Conservation (phyloP, 352 stramenopile genomes). For the Phytophthora sp. region DNA sequence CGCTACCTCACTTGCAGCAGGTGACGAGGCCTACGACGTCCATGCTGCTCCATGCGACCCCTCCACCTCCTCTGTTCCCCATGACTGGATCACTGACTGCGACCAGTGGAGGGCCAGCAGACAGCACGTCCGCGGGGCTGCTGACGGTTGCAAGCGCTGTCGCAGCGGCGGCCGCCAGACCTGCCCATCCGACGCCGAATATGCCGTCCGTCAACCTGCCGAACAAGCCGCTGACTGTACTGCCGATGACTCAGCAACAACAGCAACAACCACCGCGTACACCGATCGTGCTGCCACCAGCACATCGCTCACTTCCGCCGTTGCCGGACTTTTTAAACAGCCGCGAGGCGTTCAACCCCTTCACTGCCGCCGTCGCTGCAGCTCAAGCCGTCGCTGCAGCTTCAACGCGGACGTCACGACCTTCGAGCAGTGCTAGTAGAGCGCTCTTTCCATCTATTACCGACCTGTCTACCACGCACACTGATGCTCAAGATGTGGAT, state of each 20-base stretch:
- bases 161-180: conserved; percentile 26
- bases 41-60: conserved; percentile 45
- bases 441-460: conserved; percentile 58
- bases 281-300: conserved; percentile 60
- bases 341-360: conserved; percentile 63
- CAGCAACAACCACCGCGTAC: conserved; percentile 40
- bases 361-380: conserved; percentile 25
- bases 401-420: conserved; percentile 15
- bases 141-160: conserved; percentile 33
- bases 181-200: conserved; percentile 31
- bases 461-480: conserved; percentile 41
- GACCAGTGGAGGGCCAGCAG: conserved; percentile 7
- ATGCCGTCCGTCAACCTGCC: conserved; percentile 42
- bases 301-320: conserved; percentile 56
- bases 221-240: conserved; percentile 27
- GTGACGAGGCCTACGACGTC: conserved; percentile 57
- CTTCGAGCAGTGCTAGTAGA: conserved; percentile 28
- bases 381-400: too few relatives aligned
- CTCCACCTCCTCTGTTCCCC: conserved; percentile 35
- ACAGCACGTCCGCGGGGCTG: conserved; percentile 22
- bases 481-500: conserved; percentile 49
- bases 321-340: conserved; percentile 72
- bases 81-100: conserved; percentile 33
- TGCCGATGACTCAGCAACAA: conserved; percentile 32
- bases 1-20: conserved; percentile 58